Evolutionary conservation across 192 early-diverging fungal species (phyloP).

Genomic region (Linderina pennispora): DNA sequence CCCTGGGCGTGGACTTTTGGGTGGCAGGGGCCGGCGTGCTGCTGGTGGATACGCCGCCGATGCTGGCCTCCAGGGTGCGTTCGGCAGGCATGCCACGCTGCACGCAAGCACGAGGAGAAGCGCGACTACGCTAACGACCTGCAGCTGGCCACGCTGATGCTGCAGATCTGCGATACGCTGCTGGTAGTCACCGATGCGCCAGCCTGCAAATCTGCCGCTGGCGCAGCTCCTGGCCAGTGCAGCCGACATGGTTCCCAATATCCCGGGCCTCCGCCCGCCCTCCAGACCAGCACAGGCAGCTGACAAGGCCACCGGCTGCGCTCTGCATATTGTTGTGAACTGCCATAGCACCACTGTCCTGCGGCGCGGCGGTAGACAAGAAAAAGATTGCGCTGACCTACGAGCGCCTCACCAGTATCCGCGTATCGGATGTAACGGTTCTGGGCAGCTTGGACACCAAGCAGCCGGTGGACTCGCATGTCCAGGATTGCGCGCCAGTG

Average conservation of each 20-base stretch:
- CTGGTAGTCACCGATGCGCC: conserved; percentile 9
- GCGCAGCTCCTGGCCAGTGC: conserved; percentile 10
- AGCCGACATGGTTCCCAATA: background rate
- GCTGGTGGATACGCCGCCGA: conserved; percentile 25
- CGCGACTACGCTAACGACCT: conserved; percentile 18
- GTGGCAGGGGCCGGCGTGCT: conserved; percentile 5
- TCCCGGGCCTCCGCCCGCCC: conserved; percentile 6
- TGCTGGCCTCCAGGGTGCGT: background rate
- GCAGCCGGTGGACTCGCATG: no score
- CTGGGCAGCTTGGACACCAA: no score
- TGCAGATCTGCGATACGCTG: conserved; percentile 25
- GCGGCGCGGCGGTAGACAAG: no score
- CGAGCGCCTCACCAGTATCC: no score
- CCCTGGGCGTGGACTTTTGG: conserved; percentile 10
- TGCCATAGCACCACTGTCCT: no score
- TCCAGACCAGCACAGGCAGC: background rate
- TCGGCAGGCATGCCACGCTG: conserved; percentile 1
- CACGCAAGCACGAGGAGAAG: no score
- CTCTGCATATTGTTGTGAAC: conserved; percentile 18
- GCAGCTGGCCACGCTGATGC: conserved; percentile 18
- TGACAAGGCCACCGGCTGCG: background rate
- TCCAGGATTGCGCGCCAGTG: no score
- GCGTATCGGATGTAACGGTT: no score
- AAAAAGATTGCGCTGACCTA: no score
- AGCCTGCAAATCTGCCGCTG: conserved; percentile 5